These are phyloP conservation scores for Neoascochyta sp. DNA, from an alignment of 2,329 filamentous ascomycete species.

Conservation along the genomic window DNA sequence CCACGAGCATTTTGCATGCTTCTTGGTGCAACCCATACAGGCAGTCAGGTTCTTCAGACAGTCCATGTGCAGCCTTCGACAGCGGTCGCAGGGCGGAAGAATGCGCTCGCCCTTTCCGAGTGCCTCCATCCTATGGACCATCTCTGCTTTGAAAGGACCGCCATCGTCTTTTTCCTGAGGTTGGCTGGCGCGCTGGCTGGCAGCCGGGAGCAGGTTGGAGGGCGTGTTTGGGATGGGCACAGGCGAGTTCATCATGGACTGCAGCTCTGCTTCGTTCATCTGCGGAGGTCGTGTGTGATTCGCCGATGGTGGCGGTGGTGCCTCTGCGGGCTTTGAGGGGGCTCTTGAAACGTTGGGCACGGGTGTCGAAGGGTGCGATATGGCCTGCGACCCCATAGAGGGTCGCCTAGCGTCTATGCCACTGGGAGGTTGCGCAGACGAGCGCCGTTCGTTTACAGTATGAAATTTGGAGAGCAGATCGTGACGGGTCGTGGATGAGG, in stretches of 20 bases:
- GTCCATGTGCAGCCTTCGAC: slow-evolving; percentile 72
- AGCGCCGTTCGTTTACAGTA: slow-evolving; percentile 53
- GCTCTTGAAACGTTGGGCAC: slow-evolving; percentile 24
- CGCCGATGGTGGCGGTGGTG: slow-evolving; percentile 8
- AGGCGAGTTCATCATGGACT: slow-evolving; percentile 43
- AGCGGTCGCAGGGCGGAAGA: slow-evolving; percentile 79
- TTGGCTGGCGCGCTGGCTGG: slow-evolving; percentile 37
- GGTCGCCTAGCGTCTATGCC: slow-evolving; percentile 24
- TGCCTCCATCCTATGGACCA: slow-evolving; percentile 72
- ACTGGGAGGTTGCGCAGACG: slow-evolving; percentile 26
- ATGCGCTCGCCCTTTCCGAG: slow-evolving; percentile 70
- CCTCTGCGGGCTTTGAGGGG: slow-evolving; percentile 21
- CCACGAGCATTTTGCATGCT: slow-evolving; percentile 87
- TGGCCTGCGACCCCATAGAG: slow-evolving; percentile 24
- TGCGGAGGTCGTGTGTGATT: slow-evolving; percentile 22
- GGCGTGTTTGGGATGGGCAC: slow-evolving; percentile 56
- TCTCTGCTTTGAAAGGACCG: slow-evolving; percentile 59
- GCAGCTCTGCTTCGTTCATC: slow-evolving; percentile 39
- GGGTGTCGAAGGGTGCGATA: slow-evolving; percentile 28
- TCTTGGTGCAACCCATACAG: slow-evolving; percentile 83
- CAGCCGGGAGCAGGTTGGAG: slow-evolving; percentile 50
- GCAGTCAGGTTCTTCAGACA: slow-evolving; percentile 84
- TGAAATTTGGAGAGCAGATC: slow-evolving; percentile 62
- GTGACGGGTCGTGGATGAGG: slow-evolving; percentile 55
- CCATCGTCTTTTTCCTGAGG: slow-evolving; percentile 53